phyloP scores from a whole-genome alignment of 1,139 yeast genomes.

The Schwanniomyces etchellsii region DNA sequence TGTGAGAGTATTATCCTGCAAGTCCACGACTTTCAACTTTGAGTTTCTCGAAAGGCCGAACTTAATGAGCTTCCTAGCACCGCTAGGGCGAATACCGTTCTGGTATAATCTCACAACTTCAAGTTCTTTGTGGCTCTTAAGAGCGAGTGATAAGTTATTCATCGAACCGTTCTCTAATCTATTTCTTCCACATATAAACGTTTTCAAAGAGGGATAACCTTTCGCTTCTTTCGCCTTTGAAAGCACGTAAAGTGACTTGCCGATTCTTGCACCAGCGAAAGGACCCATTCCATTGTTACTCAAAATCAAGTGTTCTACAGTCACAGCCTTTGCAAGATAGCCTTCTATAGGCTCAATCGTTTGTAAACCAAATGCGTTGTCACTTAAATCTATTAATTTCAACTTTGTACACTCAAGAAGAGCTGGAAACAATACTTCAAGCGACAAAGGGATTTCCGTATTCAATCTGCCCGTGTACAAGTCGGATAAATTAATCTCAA shows the following conservation, averaged over 20 bases:
- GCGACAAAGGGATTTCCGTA: slow-evolving; percentile 87
- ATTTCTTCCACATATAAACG: slow-evolving; percentile 94
- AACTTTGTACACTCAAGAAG: slow-evolving; percentile 64
- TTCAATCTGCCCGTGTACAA: slow-evolving; percentile 91
- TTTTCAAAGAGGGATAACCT: slow-evolving; percentile 47
- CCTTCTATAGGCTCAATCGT: slow-evolving; percentile 85
- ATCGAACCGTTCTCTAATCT: slow-evolving; percentile 93
- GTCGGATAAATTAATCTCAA: slow-evolving; percentile 80
- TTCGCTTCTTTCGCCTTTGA: slow-evolving; percentile 55
- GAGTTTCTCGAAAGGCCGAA: slow-evolving; percentile 65
- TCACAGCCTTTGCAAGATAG: slow-evolving; percentile 68
- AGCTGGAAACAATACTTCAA: slow-evolving; percentile 67
- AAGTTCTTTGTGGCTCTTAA: slow-evolving; percentile 68
- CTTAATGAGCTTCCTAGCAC: slow-evolving; percentile 67
- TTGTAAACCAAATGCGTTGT: slow-evolving; percentile 94
- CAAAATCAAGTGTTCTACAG: slow-evolving; percentile 78
- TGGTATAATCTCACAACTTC: slow-evolving; percentile 79
- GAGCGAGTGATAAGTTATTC: slow-evolving; percentile 69
- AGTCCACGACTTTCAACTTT: slow-evolving; percentile 64
- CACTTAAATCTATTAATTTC: slow-evolving; percentile 76
- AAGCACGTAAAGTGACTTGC: slow-evolving; percentile 71
- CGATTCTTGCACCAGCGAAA: slow-evolving; percentile 91
- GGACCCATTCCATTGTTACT: slow-evolving; percentile 98
- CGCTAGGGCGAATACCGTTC: slow-evolving; percentile 94
- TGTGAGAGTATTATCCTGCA: slow-evolving; percentile 94